Conservation (phyloP, 805 yeast genomes). For the Candida boleticola region DNA sequence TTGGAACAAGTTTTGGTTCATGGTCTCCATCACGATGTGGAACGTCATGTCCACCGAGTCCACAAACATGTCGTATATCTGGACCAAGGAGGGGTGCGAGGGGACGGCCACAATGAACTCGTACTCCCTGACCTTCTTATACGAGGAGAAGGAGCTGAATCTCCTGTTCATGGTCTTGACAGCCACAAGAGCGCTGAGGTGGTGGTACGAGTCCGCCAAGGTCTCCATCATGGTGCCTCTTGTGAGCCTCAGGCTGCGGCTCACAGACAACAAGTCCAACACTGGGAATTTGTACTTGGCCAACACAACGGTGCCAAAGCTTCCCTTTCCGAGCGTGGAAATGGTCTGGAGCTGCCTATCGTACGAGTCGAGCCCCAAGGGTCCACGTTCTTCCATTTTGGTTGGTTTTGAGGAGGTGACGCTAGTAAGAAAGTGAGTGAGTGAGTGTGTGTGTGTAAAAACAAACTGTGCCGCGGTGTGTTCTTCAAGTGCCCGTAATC, state of each 20-base stretch:
- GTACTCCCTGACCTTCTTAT: conserved; percentile 56
- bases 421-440: too few species aligned
- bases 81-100: conserved; percentile 69
- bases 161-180: conserved; percentile 72
- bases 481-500: too few species aligned
- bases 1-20: conserved; percentile 81
- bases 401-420: too few species aligned
- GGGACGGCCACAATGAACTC: conserved; percentile 65
- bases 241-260: conserved; percentile 9
- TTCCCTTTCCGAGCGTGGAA: conserved; percentile 65
- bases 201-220: conserved; percentile 17
- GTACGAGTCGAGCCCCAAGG: conserved; percentile 8
- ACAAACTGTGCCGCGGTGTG: too few species aligned
- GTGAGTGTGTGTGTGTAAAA: too few species aligned
- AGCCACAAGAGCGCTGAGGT: conserved; percentile 50
- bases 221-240: conserved; percentile 52
- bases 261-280: conserved; percentile 5
- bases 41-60: conserved; percentile 59
- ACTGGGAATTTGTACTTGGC: conserved; percentile 45
- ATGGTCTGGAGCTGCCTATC: conserved; percentile 42
- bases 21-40: conserved; percentile 84
- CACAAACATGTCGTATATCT: conserved; percentile 74
- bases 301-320: conserved; percentile 69
- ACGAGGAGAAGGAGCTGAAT: conserved; percentile 34
- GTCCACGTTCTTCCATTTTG: too few species aligned